Percentiles rank a stretch among this genome's conserved stretches.
These are phyloP conservation scores for Aspergillus brunneoviolaceus DNA, from an alignment of 2,329 filamentous ascomycete genomes.

Conservation along the genomic window DNA sequence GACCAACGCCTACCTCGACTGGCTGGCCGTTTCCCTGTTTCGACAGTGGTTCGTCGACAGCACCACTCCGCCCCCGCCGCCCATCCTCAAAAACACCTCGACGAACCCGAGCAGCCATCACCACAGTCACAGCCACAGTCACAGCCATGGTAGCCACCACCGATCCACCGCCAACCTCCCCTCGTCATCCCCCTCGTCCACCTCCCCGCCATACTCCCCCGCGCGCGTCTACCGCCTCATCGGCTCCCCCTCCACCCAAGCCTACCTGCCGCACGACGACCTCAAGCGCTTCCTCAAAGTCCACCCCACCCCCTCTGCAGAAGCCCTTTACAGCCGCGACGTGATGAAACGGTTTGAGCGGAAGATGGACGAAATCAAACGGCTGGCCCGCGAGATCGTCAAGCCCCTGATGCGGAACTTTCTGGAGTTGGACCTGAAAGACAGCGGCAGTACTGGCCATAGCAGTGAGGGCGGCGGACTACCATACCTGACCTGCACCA, in stretches of 20 bases:
- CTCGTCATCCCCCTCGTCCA: slow-evolving; percentile 22
- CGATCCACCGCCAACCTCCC: slow-evolving; percentile 13
- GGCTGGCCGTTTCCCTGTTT: slow-evolving; percentile 84
- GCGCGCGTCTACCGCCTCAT: slow-evolving; percentile 77
- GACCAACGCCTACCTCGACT: slow-evolving; percentile 77
- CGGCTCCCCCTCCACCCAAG: slow-evolving; percentile 59
- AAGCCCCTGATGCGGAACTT: slow-evolving; percentile 82
- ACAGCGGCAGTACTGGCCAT: slow-evolving; percentile 4
- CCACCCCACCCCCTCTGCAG: slow-evolving; percentile 60
- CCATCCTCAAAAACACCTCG: slow-evolving; percentile 43
- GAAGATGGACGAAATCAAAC: slow-evolving; percentile 84
- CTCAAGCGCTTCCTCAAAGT: slow-evolving; percentile 88
- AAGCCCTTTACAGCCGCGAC: slow-evolving; percentile 73
- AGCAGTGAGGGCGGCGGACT: slow-evolving; percentile 44
- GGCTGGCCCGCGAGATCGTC: slow-evolving; percentile 76
- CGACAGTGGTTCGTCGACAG: slow-evolving; percentile 92
- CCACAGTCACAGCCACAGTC: slow-evolving; percentile 11
- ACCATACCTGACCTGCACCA: slow-evolving; percentile 65
- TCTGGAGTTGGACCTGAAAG: slow-evolving; percentile 72
- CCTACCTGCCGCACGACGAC: slow-evolving; percentile 80
- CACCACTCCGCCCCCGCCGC: slow-evolving; percentile 68
- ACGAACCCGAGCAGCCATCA: slow-evolving; percentile 11
- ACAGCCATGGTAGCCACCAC: slow-evolving; percentile 4
- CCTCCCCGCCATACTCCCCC: slow-evolving; percentile 32
- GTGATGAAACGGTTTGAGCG: slow-evolving; percentile 82